Evolutionary conservation across 345 rosid species (phyloP).

Genomic region (Populus deltoides): DNA sequence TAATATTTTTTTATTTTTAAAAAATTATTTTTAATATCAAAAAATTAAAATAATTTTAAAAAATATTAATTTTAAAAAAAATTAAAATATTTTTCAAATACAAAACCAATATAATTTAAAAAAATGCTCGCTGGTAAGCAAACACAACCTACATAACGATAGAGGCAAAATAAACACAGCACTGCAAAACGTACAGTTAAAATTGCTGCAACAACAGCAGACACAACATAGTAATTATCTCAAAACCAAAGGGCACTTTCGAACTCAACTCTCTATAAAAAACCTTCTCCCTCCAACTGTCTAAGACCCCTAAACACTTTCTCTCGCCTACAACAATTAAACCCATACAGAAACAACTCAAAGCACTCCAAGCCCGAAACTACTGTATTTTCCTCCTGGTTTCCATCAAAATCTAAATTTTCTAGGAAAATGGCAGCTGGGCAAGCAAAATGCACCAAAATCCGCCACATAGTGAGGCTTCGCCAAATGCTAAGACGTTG

Average conservation of each 20-base stretch:
- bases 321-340: not conserved
- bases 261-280: conserved; percentile 32
- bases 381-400: not conserved
- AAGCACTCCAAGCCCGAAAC: not conserved
- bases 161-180: no score
- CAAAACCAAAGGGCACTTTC: conserved; percentile 31
- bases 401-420: not conserved
- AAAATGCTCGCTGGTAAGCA: no score
- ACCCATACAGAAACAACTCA: not conserved
- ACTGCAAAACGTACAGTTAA: not conserved
- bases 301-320: conserved; percentile 25
- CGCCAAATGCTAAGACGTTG: conserved; percentile 82
- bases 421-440: conserved; percentile 50
- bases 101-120: no score
- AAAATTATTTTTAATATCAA: no score
- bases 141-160: no score
- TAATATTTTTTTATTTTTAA: no score
- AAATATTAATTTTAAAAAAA: no score
- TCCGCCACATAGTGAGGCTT: conserved; percentile 89
- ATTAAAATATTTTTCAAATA: no score
- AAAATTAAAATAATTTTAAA: no score
- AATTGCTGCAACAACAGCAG: conserved; percentile 14
- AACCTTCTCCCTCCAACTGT: conserved; percentile 13
- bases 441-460: conserved; percentile 78
- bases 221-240: conserved; percentile 41